Evolutionary conservation across 2,329 filamentous ascomycete species (phyloP).

Genomic region (Colletotrichum endophyticum): DNA sequence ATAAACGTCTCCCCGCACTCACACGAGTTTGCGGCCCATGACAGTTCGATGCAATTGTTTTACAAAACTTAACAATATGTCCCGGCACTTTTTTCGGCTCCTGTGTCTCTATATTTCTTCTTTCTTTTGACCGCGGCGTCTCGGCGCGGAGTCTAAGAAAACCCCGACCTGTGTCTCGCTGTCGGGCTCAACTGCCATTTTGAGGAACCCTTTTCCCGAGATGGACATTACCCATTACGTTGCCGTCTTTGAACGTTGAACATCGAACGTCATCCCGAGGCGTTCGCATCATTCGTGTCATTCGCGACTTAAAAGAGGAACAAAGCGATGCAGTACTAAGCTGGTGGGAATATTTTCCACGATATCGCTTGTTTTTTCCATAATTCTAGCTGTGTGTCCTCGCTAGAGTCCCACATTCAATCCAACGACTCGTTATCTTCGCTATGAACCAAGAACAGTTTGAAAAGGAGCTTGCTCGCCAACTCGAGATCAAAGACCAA

Average conservation of each 20-base stretch:
- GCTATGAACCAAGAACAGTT: neutral
- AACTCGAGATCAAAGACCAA: neutral
- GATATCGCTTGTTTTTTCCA: accelerated
- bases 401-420: accelerated
- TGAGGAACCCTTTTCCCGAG: neutral
- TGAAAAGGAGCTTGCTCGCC: accelerated
- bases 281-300: neutral
- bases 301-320: neutral
- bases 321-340: neutral
- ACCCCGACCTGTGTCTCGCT: neutral
- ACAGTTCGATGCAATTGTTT: neutral
- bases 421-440: neutral
- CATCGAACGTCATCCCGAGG: neutral
- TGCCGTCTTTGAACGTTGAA: neutral
- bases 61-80: neutral
- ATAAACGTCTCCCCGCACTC: neutral
- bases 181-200: neutral
- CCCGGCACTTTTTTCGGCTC: neutral
- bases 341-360: neutral
- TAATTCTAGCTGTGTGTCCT: neutral
- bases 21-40: neutral
- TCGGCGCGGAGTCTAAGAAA: neutral
- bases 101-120: neutral
- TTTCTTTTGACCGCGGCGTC: neutral
- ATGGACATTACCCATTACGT: neutral